A percentile compares a stretch with the other conserved stretches of the same genome.
These are phyloP conservation scores for Aspergillus clavatus DNA, from an alignment of 2,329 filamentous ascomycete species.

Conservation along the genomic window DNA sequence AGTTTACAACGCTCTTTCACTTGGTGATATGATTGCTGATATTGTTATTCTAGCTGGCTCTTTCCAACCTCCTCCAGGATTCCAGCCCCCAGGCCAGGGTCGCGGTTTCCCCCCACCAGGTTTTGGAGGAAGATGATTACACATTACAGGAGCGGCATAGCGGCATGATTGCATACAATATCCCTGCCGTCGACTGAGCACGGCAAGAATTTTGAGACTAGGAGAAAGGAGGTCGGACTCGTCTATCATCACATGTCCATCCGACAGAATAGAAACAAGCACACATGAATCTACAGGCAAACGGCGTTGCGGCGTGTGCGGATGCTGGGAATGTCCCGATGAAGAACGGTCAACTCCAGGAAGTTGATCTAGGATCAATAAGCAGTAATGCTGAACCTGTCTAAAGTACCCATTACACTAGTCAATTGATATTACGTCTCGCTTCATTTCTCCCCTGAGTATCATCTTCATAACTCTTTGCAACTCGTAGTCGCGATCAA, in stretches of 20 bases:
- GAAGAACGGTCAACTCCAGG: constrained; percentile 22
- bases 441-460: no score
- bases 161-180: constrained; percentile 21
- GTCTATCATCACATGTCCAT: constrained; percentile 14
- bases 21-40: constrained; percentile 31
- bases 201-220: constrained; percentile 15
- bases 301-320: constrained; percentile 41
- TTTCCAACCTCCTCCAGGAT: constrained; percentile 63
- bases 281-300: constrained; percentile 31
- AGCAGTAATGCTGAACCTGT: constrained; percentile 22
- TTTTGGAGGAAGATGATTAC: constrained; percentile 42
- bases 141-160: constrained; percentile 21
- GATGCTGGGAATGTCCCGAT: constrained; percentile 31
- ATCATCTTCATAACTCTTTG: neutral
- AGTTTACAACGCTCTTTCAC: constrained; percentile 24
- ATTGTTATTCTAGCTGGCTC: constrained; percentile 42
- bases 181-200: constrained; percentile 17
- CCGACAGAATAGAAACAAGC: constrained; percentile 23
- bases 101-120: constrained; percentile 50
- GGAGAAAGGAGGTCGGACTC: constrained; percentile 11
- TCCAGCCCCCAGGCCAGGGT: constrained; percentile 62
- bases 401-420: constrained; percentile 13
- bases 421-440: constrained; percentile 12
- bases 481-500: neutral
- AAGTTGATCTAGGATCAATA: constrained; percentile 11